Base-by-base conservation (phyloP, 768 basidiomycete genomes). In the Nidularia pulvinata region DNA sequence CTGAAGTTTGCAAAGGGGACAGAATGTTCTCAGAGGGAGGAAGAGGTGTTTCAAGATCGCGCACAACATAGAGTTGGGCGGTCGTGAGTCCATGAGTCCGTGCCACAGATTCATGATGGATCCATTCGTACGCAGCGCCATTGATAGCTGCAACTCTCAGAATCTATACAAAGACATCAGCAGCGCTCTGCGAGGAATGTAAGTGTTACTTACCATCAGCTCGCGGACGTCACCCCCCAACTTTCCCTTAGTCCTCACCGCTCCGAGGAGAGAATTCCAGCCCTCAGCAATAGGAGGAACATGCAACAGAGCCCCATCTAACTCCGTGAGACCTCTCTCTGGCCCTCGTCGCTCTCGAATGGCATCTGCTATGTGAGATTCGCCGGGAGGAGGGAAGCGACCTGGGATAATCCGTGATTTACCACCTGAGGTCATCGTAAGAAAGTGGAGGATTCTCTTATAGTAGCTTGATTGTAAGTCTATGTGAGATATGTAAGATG, bases 51-150 rank as follows among this genome's bases (percentile, higher is more conserved):
- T 69, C 58, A 0, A 71, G 68, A 58, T 85, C 81, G 30, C 86
- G 77, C 45, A 85, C 77, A 45, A 77, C 61, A 57, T 77, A 78
- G 3, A 87, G 74, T 58, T 88, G 85, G 0, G 74, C 70, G 0
- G 76, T 75, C 0, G 75, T 78, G 7, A 88, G 64, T 2, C 85
- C 85, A 46, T 73, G 73, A 10, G 69, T 65, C 2, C 79, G 69
- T 0, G 75, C 86, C 19, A 83, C 70, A 32, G 62, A 70, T 51
- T 81, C 81, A 53, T 85, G 83, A 16, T 82, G 79, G 7, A 79
- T 79, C 83, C 83, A 83, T 61, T 82, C 80, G 50, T 76, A 83
- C 5, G 73, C 70, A 25, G 80, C 80, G 22, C 69, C 59, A 56
- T 81, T 83, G 25, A 78, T 62, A 2, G 78, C 81, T 34, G 79